phyloP scores from a whole-genome alignment of 2,329 filamentous ascomycete genomes.

The Calycina herbarum region DNA sequence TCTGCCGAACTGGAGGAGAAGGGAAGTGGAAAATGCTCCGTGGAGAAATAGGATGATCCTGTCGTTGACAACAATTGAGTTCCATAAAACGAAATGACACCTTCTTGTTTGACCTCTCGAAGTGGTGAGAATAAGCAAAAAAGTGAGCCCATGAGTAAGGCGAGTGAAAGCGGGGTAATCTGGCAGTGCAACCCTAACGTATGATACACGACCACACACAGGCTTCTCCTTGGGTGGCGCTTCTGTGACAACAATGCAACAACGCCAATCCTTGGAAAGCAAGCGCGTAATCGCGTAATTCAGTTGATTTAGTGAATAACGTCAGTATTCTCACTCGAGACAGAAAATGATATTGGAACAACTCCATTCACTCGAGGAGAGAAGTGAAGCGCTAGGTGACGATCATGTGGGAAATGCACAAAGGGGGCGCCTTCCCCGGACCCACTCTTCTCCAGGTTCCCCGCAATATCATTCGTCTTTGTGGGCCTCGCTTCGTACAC shows the following conservation, averaged over 20 bases:
- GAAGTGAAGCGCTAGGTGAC: background rate
- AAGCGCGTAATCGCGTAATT: background rate
- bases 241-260: background rate
- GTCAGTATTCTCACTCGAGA: background rate
- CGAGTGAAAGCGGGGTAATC: slow-evolving; percentile 1
- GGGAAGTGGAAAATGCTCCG: background rate
- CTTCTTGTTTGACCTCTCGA: background rate
- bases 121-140: background rate
- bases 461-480: slow-evolving; percentile 2
- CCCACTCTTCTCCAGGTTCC: background rate
- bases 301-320: background rate
- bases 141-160: background rate
- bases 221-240: background rate
- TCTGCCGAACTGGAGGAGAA: background rate
- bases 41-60: background rate
- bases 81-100: background rate
- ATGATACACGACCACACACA: background rate
- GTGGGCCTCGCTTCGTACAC: background rate
- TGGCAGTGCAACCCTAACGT: slow-evolving; percentile 1
- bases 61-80: background rate
- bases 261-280: background rate
- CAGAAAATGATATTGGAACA: background rate
- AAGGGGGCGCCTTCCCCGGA: background rate
- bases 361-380: background rate
- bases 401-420: background rate